A percentile compares a stretch with the other conserved stretches of the same genome.
phyloP scores from a whole-genome alignment of 2,329 filamentous ascomycete genomes.

The Atkinsonella hypoxylon region DNA sequence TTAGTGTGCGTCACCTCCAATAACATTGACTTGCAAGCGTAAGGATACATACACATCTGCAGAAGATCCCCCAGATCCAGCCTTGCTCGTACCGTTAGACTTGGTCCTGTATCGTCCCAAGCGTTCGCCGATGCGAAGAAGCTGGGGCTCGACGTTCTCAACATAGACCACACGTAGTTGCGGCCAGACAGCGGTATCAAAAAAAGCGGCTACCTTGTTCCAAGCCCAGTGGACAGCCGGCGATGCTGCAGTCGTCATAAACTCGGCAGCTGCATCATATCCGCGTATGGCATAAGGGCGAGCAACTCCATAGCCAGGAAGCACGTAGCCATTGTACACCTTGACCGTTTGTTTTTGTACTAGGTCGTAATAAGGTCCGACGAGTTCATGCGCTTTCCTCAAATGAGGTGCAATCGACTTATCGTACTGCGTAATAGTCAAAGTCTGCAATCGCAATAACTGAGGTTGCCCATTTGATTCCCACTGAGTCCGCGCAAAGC shows the following conservation, averaged over 20 bases:
- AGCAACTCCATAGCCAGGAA: slow-evolving; percentile 64
- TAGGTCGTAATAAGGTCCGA: slow-evolving; percentile 62
- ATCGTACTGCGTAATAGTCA: slow-evolving; percentile 56
- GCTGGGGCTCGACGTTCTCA: slow-evolving; percentile 89
- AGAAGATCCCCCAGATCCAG: background rate
- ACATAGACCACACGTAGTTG: slow-evolving; percentile 69
- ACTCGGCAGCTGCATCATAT: slow-evolving; percentile 53
- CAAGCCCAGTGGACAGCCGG: slow-evolving; percentile 62
- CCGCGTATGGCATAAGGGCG: slow-evolving; percentile 61
- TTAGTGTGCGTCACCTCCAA: background rate
- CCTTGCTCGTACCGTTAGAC: slow-evolving; percentile 16
- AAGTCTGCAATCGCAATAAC: slow-evolving; percentile 49
- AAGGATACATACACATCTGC: background rate
- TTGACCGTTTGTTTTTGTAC: slow-evolving; percentile 50
- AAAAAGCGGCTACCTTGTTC: slow-evolving; percentile 56
- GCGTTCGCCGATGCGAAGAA: slow-evolving; percentile 82
- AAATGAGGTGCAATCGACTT: slow-evolving; percentile 63
- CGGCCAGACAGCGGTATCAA: slow-evolving; percentile 71
- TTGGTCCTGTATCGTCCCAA: slow-evolving; percentile 58
- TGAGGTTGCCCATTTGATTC: slow-evolving; percentile 65
- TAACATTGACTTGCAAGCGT: background rate
- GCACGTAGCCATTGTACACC: slow-evolving; percentile 58
- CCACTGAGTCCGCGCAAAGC: slow-evolving; percentile 64
- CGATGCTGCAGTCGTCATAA: slow-evolving; percentile 57
- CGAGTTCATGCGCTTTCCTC: slow-evolving; percentile 40